phyloP scores from a whole-genome alignment of 768 basidiomycete species.

The Thelephora ganbajun region DNA sequence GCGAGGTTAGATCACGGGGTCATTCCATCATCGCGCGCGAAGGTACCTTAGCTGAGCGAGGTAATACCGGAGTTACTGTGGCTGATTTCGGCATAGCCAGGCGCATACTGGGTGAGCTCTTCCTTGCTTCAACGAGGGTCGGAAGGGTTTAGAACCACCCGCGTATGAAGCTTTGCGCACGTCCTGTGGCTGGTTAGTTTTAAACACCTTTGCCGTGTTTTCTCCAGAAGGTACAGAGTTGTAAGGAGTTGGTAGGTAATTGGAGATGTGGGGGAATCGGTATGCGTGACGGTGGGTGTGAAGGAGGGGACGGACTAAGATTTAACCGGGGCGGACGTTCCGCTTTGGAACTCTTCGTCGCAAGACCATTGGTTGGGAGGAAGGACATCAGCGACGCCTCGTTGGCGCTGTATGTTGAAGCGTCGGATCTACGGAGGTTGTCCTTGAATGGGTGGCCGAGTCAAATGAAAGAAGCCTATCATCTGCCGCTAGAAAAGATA shows the following conservation, averaged over 20 bases:
- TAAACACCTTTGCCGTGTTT: too few species aligned
- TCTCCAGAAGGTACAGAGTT: constrained; percentile 39
- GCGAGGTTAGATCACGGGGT: background rate
- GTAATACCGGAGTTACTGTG: too few species aligned
- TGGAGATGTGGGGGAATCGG: constrained; percentile 37
- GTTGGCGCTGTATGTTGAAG: constrained; percentile 32
- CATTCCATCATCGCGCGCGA: too few species aligned
- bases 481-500: background rate
- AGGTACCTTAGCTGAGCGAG: constrained; percentile 5
- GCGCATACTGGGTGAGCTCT: constrained; percentile 79
- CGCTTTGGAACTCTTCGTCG: constrained; percentile 10
- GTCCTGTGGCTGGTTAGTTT: too few species aligned
- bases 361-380: background rate
- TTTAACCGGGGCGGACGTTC: constrained; percentile 33
- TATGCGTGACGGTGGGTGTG: constrained; percentile 11
- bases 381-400: background rate
- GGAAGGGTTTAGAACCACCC: too few species aligned
- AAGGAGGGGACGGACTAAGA: too few species aligned
- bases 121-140: constrained; percentile 49
- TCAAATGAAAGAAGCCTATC: constrained; percentile 1
- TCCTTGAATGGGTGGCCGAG: constrained; percentile 19
- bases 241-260: constrained; percentile 42
- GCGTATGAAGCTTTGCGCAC: too few species aligned
- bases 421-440: constrained; percentile 49
- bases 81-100: too few species aligned